Percentiles rank a stretch among this genome's conserved stretches.
These are phyloP conservation scores for Fusarium citri DNA, from an alignment of 2,329 filamentous ascomycete genomes.

Conservation along the genomic window DNA sequence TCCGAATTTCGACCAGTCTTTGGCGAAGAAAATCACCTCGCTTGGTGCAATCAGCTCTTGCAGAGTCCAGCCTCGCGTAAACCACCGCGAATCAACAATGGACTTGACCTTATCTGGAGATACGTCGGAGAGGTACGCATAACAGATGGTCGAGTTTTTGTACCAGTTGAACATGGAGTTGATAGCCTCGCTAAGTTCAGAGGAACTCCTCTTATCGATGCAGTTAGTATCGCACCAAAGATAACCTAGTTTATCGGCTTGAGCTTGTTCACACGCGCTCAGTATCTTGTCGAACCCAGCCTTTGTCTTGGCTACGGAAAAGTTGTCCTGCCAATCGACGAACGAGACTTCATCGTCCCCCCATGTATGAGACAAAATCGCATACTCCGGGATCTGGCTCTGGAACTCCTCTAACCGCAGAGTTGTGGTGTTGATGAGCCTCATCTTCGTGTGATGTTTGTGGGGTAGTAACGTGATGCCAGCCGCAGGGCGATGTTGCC, in stretches of 20 bases:
- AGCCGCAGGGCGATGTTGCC: too few relatives aligned
- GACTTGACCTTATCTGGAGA: rapidly evolving
- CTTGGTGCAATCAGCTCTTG: not conserved
- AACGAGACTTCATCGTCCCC: not conserved
- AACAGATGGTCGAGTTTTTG: not conserved
- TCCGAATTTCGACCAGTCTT: not conserved
- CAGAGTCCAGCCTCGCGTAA: not conserved
- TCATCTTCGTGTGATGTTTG: not conserved
- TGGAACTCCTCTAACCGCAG: not conserved
- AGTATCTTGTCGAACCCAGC: not conserved
- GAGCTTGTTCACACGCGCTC: not conserved
- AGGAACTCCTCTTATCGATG: not conserved
- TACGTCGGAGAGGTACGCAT: not conserved
- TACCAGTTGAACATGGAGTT: slow-evolving; percentile 4
- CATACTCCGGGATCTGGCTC: not conserved
- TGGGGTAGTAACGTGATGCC: too few relatives aligned
- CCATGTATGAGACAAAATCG: not conserved
- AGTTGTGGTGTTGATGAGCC: not conserved
- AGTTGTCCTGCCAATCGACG: not conserved
- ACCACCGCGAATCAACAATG: not conserved
- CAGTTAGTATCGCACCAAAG: not conserved
- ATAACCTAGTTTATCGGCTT: not conserved
- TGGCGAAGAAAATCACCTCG: not conserved
- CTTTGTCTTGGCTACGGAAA: rapidly evolving
- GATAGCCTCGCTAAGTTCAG: not conserved